phyloP scores from a whole-genome alignment of 495 filamentous ascomycete species.

The Tuber magnatum region DNA sequence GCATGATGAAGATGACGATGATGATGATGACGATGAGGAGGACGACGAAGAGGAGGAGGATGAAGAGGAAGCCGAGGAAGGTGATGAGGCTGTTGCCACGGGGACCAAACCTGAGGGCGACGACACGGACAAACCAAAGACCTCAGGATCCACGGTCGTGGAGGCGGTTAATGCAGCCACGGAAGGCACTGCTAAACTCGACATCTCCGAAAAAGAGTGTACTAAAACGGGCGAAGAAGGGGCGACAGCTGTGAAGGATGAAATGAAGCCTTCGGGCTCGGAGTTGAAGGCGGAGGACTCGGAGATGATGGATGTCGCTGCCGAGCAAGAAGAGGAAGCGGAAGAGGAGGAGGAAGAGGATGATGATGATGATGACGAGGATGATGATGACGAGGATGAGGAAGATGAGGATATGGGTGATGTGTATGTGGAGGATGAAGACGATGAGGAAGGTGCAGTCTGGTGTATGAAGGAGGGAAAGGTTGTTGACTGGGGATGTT shows the following conservation, averaged over 20 bases:
- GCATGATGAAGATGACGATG: slow-evolving; percentile 43
- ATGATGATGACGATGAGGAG: slow-evolving; percentile 49
- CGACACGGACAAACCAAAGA: background rate
- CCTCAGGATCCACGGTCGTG: slow-evolving; percentile 40
- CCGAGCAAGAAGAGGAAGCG: slow-evolving; percentile 55
- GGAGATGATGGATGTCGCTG: slow-evolving; percentile 53
- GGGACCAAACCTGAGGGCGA: background rate
- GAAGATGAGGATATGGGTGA: slow-evolving; percentile 48
- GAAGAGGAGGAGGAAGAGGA: slow-evolving; percentile 51
- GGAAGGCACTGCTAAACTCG: slow-evolving; percentile 17
- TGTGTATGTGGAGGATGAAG: slow-evolving; percentile 74
- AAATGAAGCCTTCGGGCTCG: slow-evolving; percentile 3
- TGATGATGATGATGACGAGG: slow-evolving; percentile 58
- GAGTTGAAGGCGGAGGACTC: slow-evolving; percentile 16
- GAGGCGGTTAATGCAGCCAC: slow-evolving; percentile 15
- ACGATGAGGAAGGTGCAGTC: slow-evolving; percentile 79
- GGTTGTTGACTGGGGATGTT: slow-evolving; percentile 80
- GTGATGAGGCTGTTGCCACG: slow-evolving; percentile 39
- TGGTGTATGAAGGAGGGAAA: slow-evolving; percentile 79
- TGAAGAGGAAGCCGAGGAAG: slow-evolving; percentile 30
- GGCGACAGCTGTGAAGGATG: slow-evolving; percentile 42
- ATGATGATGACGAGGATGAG: slow-evolving; percentile 39
- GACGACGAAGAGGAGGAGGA: slow-evolving; percentile 39
- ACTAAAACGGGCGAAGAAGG: slow-evolving; percentile 18
- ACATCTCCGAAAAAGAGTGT: slow-evolving; percentile 10